phyloP scores from a whole-genome alignment of 2,329 filamentous ascomycete species.

The Fusarium coicis region DNA sequence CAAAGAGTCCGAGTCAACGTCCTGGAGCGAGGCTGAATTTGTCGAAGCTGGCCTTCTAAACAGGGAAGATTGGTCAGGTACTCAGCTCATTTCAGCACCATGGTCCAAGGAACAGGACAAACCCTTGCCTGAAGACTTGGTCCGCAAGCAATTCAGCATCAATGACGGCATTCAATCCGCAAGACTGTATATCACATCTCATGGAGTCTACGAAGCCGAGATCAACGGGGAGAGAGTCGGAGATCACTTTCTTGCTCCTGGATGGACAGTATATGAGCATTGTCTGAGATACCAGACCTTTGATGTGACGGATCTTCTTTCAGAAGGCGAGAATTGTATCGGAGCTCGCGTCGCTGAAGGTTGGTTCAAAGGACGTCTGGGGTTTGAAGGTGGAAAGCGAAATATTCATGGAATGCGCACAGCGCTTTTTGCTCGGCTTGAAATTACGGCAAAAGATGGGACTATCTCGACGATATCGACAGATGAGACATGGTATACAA shows the following conservation, averaged over 20 bases:
- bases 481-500: slow-evolving; percentile 46
- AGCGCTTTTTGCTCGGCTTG: slow-evolving; percentile 51
- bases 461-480: slow-evolving; percentile 45
- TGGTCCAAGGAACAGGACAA: background rate
- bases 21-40: background rate
- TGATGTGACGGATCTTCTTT: slow-evolving; percentile 58
- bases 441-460: slow-evolving; percentile 37
- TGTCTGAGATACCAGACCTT: slow-evolving; percentile 63
- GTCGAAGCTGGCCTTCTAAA: background rate
- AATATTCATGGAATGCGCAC: slow-evolving; percentile 52
- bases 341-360: slow-evolving; percentile 58
- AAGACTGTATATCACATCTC: slow-evolving; percentile 58
- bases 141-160: slow-evolving; percentile 50
- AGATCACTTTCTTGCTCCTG: slow-evolving; percentile 57
- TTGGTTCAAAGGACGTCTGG: slow-evolving; percentile 57
- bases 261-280: slow-evolving; percentile 62
- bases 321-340: slow-evolving; percentile 51
- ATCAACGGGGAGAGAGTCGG: slow-evolving; percentile 55
- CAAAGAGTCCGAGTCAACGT: background rate
- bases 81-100: background rate
- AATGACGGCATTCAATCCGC: slow-evolving; percentile 45
- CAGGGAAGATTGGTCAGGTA: background rate
- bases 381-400: slow-evolving; percentile 23
- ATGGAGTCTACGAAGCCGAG: slow-evolving; percentile 58
- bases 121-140: background rate